Evolutionary conservation across 257 asterid genomes (phyloP).

Genomic region (Oldenlandia corymbosa): DNA sequence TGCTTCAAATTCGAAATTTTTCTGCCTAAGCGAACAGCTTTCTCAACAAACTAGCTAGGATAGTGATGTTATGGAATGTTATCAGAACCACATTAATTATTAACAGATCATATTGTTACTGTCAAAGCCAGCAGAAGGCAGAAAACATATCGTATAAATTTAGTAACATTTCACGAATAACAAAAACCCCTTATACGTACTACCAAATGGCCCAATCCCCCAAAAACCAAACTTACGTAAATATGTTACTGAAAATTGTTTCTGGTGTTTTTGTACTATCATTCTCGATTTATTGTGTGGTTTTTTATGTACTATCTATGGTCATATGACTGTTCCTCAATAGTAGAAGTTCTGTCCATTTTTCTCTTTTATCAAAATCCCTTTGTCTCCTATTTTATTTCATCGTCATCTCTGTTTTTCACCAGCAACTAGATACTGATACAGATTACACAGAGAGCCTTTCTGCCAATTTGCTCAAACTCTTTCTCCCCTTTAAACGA

Average conservation of each 20-base stretch:
- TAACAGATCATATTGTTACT: background rate
- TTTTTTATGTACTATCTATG: background rate
- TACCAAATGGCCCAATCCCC: background rate
- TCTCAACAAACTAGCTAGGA: background rate
- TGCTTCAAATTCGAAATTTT: no score
- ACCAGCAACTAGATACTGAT: no score
- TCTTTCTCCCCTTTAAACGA: no score
- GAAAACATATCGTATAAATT: slow-evolving; percentile 1
- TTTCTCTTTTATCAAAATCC: background rate
- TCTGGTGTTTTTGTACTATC: background rate
- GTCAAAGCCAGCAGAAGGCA: slow-evolving; percentile 12
- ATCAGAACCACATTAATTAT: background rate
- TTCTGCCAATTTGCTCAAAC: no score
- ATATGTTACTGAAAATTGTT: background rate
- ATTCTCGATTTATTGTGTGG: background rate
- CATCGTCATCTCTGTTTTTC: background rate
- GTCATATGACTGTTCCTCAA: no score
- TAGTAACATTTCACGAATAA: slow-evolving; percentile 1
- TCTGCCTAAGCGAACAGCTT: no score
- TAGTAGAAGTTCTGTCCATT: no score
- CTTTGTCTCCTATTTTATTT: slow-evolving; percentile 2
- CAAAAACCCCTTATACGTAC: no score
- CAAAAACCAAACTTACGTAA: background rate
- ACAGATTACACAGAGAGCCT: no score
- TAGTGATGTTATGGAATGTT: slow-evolving; percentile 13